These are phyloP conservation scores for Maudiozyma barnettii DNA, from an alignment of 805 yeast species.

Conservation along the genomic window DNA sequence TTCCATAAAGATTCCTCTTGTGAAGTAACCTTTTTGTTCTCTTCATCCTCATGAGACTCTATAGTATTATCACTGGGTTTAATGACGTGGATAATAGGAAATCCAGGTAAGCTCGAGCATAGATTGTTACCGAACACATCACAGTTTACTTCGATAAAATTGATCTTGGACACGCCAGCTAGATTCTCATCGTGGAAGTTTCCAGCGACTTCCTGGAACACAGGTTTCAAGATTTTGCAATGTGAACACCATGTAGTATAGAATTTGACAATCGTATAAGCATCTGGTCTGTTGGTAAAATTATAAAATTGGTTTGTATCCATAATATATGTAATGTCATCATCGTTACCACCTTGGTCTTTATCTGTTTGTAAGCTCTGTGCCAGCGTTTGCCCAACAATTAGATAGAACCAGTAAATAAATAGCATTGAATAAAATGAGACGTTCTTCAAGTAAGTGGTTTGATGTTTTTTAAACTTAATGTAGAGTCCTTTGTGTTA, in stretches of 20 bases:
- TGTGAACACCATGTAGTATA: slow-evolving; percentile 70
- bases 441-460: too few species aligned
- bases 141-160: slow-evolving; percentile 28
- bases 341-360: too few species aligned
- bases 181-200: slow-evolving; percentile 14
- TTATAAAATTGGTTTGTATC: slow-evolving; percentile 25
- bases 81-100: slow-evolving; percentile 55
- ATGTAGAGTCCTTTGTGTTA: too few species aligned
- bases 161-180: slow-evolving; percentile 9
- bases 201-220: slow-evolving; percentile 41
- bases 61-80: slow-evolving; percentile 28
- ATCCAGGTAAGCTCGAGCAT: slow-evolving; percentile 38
- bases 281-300: slow-evolving; percentile 15
- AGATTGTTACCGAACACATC: slow-evolving; percentile 25
- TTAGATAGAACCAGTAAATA: too few species aligned
- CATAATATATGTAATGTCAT: slow-evolving; percentile 9
- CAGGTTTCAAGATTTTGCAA: slow-evolving; percentile 50
- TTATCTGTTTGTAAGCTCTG: too few species aligned
- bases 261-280: slow-evolving; percentile 29
- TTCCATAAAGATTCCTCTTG: slow-evolving; percentile 5
- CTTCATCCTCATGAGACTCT: slow-evolving; percentile 1
- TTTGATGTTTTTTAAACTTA: too few species aligned
- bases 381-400: too few species aligned
- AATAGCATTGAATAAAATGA: too few species aligned
- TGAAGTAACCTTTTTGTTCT: slow-evolving; percentile 1